phyloP scores from a whole-genome alignment of 2,329 filamentous ascomycete species.

The Sporothrix pseudoabietina region DNA sequence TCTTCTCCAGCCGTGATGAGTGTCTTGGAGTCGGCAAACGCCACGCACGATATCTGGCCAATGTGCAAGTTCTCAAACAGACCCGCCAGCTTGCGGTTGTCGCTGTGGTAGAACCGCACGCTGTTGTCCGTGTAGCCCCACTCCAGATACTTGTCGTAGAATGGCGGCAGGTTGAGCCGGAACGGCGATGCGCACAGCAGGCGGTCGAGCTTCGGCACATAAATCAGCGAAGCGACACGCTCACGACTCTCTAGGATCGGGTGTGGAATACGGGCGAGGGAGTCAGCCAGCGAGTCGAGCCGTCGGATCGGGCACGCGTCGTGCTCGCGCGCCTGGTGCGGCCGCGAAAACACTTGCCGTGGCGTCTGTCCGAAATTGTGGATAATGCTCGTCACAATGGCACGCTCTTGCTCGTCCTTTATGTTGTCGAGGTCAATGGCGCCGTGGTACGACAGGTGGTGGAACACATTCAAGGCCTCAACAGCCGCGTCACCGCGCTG shows the following conservation, averaged over 20 bases:
- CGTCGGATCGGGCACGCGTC: slow-evolving; percentile 64
- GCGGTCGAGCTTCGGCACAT: slow-evolving; percentile 77
- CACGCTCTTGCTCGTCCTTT: slow-evolving; percentile 79
- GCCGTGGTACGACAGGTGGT: slow-evolving; percentile 91
- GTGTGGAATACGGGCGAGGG: slow-evolving; percentile 75
- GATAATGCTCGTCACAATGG: slow-evolving; percentile 91
- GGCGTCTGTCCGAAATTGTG: slow-evolving; percentile 99
- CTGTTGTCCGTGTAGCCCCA: slow-evolving; percentile 96
- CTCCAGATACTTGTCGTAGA: slow-evolving; percentile 87
- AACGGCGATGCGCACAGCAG: slow-evolving; percentile 82
- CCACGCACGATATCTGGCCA: slow-evolving; percentile 79
- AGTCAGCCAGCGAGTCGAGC: slow-evolving; percentile 76
- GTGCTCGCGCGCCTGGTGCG: slow-evolving; percentile 77
- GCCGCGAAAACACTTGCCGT: slow-evolving; percentile 84
- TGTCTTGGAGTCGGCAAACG: slow-evolving; percentile 86
- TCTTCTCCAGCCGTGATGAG: slow-evolving; percentile 91
- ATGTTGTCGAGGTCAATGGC: slow-evolving; percentile 92
- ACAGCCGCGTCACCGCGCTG: slow-evolving; percentile 90
- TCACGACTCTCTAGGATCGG: slow-evolving; percentile 77
- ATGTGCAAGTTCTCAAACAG: slow-evolving; percentile 93
- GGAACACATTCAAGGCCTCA: slow-evolving; percentile 92
- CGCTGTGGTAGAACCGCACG: slow-evolving; percentile 80
- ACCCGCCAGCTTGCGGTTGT: slow-evolving; percentile 79
- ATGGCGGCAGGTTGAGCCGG: slow-evolving; percentile 80
- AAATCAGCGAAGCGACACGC: slow-evolving; percentile 75